Evolutionary conservation across 768 basidiomycete genomes (phyloP).

Genomic region (Kwoniella mangroviensis): DNA sequence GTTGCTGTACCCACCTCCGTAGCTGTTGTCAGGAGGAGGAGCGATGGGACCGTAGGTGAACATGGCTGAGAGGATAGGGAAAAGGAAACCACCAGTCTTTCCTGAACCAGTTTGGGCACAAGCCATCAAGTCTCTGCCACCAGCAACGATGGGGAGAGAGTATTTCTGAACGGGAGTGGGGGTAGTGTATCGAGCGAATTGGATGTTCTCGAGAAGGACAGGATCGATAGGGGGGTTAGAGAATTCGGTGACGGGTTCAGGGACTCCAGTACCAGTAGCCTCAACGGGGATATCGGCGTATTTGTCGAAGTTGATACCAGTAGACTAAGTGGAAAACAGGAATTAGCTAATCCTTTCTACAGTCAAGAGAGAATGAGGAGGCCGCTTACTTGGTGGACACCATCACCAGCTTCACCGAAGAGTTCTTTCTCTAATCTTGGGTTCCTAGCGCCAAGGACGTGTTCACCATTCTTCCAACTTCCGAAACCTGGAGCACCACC

Average conservation of each 20-base stretch:
- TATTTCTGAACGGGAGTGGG: constrained; percentile 99
- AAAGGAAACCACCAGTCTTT: constrained; percentile 98
- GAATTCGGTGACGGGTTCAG: constrained; percentile 88
- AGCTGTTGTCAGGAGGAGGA: constrained; percentile 63
- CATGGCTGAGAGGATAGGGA: constrained; percentile 95
- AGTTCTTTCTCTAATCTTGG: constrained; percentile 92
- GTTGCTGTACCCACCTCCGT: constrained; percentile 64
- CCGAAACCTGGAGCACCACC: constrained; percentile 63
- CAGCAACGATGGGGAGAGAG: constrained; percentile 96
- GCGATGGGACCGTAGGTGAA: constrained; percentile 82
- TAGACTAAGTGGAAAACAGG: constrained; percentile 66
- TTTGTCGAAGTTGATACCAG: constrained; percentile 99
- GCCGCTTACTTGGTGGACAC: constrained; percentile 51
- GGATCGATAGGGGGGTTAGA: constrained; percentile 87
- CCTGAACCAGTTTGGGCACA: constrained; percentile 92
- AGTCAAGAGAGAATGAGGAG: not conserved
- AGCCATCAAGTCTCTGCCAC: constrained; percentile 63
- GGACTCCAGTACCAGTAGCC: constrained; percentile 95
- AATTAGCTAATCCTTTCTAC: not conserved
- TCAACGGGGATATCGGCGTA: constrained; percentile 99
- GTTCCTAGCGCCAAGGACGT: constrained; percentile 82
- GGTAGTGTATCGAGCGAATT: constrained; percentile 85
- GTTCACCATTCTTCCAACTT: constrained; percentile 85
- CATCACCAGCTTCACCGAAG: constrained; percentile 82
- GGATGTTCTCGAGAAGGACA: constrained; percentile 93